phyloP scores from a whole-genome alignment of 2,329 filamentous ascomycete species.

The Alternaria sp. region DNA sequence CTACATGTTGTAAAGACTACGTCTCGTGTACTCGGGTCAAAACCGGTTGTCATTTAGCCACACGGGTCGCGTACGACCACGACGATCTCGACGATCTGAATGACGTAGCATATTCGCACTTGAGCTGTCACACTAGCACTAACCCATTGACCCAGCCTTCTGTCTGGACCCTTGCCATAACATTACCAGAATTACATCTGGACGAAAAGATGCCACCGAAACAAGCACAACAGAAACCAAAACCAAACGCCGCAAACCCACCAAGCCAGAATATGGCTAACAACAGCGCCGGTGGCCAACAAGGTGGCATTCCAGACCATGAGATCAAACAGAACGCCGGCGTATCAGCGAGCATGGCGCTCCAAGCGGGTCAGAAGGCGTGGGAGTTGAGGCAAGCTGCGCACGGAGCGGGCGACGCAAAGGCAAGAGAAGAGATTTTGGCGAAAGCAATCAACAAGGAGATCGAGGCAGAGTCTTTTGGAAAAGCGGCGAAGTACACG shows the following conservation, averaged over 20 bases:
- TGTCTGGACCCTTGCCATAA: conserved; percentile 1
- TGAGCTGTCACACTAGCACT: conserved; percentile 6
- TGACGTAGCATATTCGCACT: conserved; percentile 15
- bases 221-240: conserved; percentile 18
- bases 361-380: conserved; percentile 51
- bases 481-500: conserved; percentile 53
- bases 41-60: conserved; percentile 16
- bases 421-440: conserved; percentile 51
- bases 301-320: conserved; percentile 40
- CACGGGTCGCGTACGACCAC: conserved; percentile 1
- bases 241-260: conserved; percentile 12
- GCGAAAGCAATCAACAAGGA: conserved; percentile 53
- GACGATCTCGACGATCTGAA: conserved; percentile 10
- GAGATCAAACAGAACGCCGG: conserved; percentile 53
- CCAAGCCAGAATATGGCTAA: conserved; percentile 20
- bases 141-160: conserved; percentile 5
- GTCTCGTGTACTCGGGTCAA: conserved; percentile 1
- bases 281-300: conserved; percentile 16
- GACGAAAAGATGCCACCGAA: conserved; percentile 14
- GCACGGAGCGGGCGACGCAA: conserved; percentile 49
- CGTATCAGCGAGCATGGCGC: conserved; percentile 49
- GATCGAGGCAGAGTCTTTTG: conserved; percentile 54
- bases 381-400: conserved; percentile 53
- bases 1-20: conserved; percentile 2
- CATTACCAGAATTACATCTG: background rate